These are phyloP conservation scores for Ophiostoma ulmi DNA, from an alignment of 2,329 filamentous ascomycete genomes.

Conservation along the genomic window DNA sequence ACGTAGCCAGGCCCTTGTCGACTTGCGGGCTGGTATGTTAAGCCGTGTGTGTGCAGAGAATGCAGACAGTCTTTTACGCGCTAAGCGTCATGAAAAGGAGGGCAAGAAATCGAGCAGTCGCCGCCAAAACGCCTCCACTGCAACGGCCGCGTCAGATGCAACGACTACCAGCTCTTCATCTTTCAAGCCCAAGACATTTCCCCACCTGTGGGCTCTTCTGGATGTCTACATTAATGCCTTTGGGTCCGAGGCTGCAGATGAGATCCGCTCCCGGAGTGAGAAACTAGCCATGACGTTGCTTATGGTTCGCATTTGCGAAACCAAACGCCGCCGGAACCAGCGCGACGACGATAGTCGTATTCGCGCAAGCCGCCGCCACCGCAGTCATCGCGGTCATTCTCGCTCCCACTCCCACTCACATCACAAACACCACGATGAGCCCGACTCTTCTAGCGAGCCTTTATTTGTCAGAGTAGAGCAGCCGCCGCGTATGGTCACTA, in stretches of 20 bases:
- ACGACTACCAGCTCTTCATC: background rate
- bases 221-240: slow-evolving; percentile 42
- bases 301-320: slow-evolving; percentile 23
- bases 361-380: slow-evolving; percentile 17
- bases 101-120: background rate
- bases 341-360: slow-evolving; percentile 13
- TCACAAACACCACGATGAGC: background rate
- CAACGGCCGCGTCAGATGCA: background rate
- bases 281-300: slow-evolving; percentile 17
- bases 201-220: slow-evolving; percentile 36
- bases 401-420: background rate
- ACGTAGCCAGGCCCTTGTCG: slow-evolving; percentile 38
- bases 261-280: slow-evolving; percentile 20
- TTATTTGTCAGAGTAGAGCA: background rate
- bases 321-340: slow-evolving; percentile 15
- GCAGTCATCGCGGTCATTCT: background rate
- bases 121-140: background rate
- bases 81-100: background rate
- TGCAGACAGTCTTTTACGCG: background rate
- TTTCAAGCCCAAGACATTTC: background rate
- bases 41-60: slow-evolving; percentile 34
- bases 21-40: slow-evolving; percentile 43
- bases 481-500: slow-evolving; percentile 25
- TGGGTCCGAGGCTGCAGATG: slow-evolving; percentile 8
- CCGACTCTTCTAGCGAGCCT: background rate